Evolutionary conservation across 768 basidiomycete genomes (phyloP).

Genomic region (Rhizopogon vinicolor): DNA sequence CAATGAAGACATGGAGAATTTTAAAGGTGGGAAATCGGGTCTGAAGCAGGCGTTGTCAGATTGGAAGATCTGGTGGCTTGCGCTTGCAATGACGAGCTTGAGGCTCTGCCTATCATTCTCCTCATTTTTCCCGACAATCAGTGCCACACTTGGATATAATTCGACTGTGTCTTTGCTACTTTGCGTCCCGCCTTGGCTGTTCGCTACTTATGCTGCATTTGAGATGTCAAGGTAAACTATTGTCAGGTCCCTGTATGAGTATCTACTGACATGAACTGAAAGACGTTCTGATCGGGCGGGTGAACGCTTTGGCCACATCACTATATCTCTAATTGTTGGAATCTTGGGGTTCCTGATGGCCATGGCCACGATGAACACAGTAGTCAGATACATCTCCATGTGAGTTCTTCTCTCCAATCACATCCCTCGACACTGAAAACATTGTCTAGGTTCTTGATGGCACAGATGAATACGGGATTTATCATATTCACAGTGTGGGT

Average conservation of each 20-base stretch:
- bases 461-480: slow-evolving; percentile 68
- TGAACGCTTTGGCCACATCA: slow-evolving; percentile 71
- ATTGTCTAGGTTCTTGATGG: slow-evolving; percentile 63
- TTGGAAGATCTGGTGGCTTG: slow-evolving; percentile 84
- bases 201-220: slow-evolving; percentile 56
- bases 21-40: slow-evolving; percentile 35
- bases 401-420: slow-evolving; percentile 17
- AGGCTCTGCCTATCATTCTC: slow-evolving; percentile 66
- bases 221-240: slow-evolving; percentile 39
- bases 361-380: slow-evolving; percentile 56
- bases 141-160: slow-evolving; percentile 64
- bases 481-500: slow-evolving; percentile 57
- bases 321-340: slow-evolving; percentile 48
- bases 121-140: slow-evolving; percentile 76
- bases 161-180: slow-evolving; percentile 65
- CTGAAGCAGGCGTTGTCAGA: slow-evolving; percentile 60
- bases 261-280: neutral
- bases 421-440: neutral
- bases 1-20: slow-evolving; percentile 38
- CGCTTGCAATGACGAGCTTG: slow-evolving; percentile 55
- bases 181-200: slow-evolving; percentile 67
- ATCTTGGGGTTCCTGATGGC: slow-evolving; percentile 67
- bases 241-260: neutral
- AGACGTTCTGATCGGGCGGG: slow-evolving; percentile 68
- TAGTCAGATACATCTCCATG: slow-evolving; percentile 63